Conservation (phyloP, 1,284 basidiomycete species). For the Coniferiporia sulphurascens region DNA sequence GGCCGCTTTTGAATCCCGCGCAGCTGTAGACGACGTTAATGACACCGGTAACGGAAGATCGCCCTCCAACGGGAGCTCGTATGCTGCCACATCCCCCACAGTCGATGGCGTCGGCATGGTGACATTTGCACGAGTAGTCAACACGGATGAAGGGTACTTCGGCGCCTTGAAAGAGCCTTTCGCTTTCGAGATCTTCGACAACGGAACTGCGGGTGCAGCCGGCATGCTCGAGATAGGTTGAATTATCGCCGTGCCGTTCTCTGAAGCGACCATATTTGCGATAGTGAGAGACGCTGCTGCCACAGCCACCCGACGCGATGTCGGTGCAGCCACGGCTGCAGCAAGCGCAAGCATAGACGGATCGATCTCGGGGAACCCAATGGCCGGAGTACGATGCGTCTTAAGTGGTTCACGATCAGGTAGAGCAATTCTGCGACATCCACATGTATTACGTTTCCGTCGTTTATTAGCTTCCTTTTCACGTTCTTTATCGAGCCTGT, state of each 20-base stretch:
- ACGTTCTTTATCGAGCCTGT: no score
- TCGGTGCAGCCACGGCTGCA: conserved; percentile 58
- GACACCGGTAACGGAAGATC: no score
- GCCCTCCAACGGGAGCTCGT: no score
- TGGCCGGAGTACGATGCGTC: conserved; percentile 89
- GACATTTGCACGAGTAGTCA: no score
- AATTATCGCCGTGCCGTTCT: conserved; percentile 61
- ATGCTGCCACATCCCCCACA: no score
- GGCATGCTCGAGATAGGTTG: conserved; percentile 40
- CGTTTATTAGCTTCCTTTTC: conserved; percentile 87
- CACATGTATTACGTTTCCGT: conserved; percentile 84
- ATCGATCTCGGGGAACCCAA: conserved; percentile 70
- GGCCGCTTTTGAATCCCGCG: background rate
- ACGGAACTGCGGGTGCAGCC: conserved; percentile 41
- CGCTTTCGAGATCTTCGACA: no score
- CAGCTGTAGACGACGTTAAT: no score
- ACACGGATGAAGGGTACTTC: no score
- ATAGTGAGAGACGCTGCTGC: conserved; percentile 82
- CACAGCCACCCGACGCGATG: conserved; percentile 75
- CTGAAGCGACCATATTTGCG: conserved; percentile 79
- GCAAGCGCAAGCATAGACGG: conserved; percentile 60
- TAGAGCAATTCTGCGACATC: conserved; percentile 81
- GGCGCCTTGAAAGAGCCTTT: no score
- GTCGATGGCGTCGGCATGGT: conserved; percentile 22
- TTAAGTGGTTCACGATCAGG: conserved; percentile 92